These are phyloP conservation scores for Leucoagaricus sp. DNA, from an alignment of 1,284 basidiomycete species.

Conservation along the genomic window DNA sequence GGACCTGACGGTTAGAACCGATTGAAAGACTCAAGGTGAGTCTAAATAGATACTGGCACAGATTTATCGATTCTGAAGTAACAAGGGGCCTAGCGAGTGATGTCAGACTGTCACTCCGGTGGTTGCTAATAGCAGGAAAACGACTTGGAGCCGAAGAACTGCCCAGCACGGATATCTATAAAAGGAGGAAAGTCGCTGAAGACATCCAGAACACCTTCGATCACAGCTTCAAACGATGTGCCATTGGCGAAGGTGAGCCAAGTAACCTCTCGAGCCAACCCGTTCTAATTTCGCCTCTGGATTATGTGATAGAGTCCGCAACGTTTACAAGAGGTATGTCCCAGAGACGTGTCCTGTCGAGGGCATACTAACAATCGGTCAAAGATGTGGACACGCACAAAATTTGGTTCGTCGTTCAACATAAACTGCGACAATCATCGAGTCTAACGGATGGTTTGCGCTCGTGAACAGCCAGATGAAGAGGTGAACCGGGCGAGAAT, in stretches of 20 bases:
- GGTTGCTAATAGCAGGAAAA: not conserved
- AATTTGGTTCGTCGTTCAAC: constrained; percentile 44
- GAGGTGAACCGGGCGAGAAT: constrained; percentile 42
- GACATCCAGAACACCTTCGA: constrained; percentile 5
- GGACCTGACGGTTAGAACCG: not conserved
- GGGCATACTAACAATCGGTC: constrained; percentile 9
- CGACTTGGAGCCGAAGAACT: not conserved
- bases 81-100: constrained; percentile 2
- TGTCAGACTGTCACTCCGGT: constrained; percentile 7
- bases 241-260: constrained; percentile 30
- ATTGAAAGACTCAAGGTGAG: not conserved
- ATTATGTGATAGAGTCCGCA: constrained; percentile 43
- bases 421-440: constrained; percentile 9
- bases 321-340: constrained; percentile 48
- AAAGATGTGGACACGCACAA: constrained; percentile 61
- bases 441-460: constrained; percentile 1
- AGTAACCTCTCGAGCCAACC: not conserved
- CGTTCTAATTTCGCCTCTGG: not conserved
- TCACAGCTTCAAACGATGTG: constrained; percentile 25
- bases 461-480: constrained; percentile 54
- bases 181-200: constrained; percentile 14
- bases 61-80: constrained; percentile 1
- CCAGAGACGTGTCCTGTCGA: not conserved
- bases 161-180: constrained; percentile 16
- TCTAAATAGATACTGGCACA: not conserved